Percentiles rank a stretch among this genome's conserved stretches.
These are phyloP conservation scores for Dendrocalamus sinicus DNA, from an alignment of 176 grass and related monocot species.

Conservation along the genomic window DNA sequence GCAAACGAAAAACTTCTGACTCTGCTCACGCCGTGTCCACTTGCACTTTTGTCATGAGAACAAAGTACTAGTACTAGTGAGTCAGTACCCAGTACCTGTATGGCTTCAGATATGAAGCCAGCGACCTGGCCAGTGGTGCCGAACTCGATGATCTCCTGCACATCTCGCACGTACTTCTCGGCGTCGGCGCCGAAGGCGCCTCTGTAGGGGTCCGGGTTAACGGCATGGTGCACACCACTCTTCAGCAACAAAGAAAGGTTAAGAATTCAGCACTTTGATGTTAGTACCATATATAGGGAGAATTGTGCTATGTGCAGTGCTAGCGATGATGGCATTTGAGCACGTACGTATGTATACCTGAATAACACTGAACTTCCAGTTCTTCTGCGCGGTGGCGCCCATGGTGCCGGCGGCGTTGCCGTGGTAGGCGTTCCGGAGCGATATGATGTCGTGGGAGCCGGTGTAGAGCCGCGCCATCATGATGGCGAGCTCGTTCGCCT, in stretches of 20 bases:
- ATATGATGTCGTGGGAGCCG: constrained; percentile 85
- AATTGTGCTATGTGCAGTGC: background rate
- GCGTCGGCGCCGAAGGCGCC: constrained; percentile 74
- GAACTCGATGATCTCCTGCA: constrained; percentile 94
- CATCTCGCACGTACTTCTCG: constrained; percentile 79
- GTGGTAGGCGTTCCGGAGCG: constrained; percentile 88
- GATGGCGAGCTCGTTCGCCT: constrained; percentile 94
- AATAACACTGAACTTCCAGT: constrained; percentile 93
- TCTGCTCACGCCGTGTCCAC: background rate
- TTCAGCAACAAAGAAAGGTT: constrained; percentile 17
- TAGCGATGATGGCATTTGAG: background rate
- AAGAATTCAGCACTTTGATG: background rate
- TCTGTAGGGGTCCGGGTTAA: constrained; percentile 90
- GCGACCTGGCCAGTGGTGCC: constrained; percentile 85
- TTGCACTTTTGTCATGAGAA: background rate
- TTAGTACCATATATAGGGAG: background rate
- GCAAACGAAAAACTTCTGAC: background rate
- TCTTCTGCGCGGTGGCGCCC: constrained; percentile 87
- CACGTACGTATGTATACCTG: constrained; percentile 48
- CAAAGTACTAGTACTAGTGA: background rate
- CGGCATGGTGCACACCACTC: constrained; percentile 90
- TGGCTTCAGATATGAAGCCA: constrained; percentile 89
- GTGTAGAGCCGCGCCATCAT: constrained; percentile 91
- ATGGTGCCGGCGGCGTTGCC: constrained; percentile 89
- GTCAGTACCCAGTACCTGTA: constrained; percentile 54